These are phyloP conservation scores for Glaciozyma antarctica DNA, from an alignment of 768 basidiomycete species.

Conservation along the genomic window DNA sequence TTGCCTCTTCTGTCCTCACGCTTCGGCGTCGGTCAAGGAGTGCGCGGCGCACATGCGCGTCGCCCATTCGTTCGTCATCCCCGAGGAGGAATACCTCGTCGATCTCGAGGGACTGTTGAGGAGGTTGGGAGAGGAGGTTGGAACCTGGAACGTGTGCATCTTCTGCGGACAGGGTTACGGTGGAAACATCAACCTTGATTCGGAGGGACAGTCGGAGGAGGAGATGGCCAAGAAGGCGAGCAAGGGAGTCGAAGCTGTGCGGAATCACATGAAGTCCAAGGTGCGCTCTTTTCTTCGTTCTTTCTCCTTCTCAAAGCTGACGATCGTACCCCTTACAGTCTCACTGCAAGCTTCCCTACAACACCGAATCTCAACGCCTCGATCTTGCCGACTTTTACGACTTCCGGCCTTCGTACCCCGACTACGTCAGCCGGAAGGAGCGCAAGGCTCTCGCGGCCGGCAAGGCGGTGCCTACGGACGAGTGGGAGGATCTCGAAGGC, in stretches of 20 bases:
- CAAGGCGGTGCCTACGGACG: slow-evolving; percentile 38
- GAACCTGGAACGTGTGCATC: slow-evolving; percentile 85
- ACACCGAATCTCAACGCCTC: slow-evolving; percentile 63
- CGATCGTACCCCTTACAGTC: slow-evolving; percentile 36
- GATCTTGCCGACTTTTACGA: slow-evolving; percentile 91
- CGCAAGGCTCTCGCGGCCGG: slow-evolving; percentile 35
- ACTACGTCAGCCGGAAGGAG: slow-evolving; percentile 37
- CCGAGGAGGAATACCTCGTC: slow-evolving; percentile 80
- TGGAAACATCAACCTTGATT: slow-evolving; percentile 73
- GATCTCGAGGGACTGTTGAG: slow-evolving; percentile 70
- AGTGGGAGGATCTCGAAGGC: slow-evolving; percentile 39
- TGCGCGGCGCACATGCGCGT: slow-evolving; percentile 80
- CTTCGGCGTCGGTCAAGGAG: slow-evolving; percentile 47
- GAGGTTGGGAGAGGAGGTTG: slow-evolving; percentile 86
- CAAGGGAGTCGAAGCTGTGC: slow-evolving; percentile 70
- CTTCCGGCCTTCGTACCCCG: slow-evolving; percentile 70
- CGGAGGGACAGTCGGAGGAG: slow-evolving; percentile 79
- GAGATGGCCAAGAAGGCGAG: slow-evolving; percentile 50
- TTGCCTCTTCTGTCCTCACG: slow-evolving; percentile 74
- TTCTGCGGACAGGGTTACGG: slow-evolving; percentile 56
- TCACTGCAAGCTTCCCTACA: slow-evolving; percentile 94
- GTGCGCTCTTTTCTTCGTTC: slow-evolving; percentile 3
- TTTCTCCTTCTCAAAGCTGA: not conserved
- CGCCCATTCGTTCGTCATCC: slow-evolving; percentile 87
- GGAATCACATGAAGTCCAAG: slow-evolving; percentile 94